A percentile compares a stretch with the other conserved stretches of the same genome.
Conservation (phyloP, 805 yeast genomes). For the Diddensiella caesifluorescens region DNA sequence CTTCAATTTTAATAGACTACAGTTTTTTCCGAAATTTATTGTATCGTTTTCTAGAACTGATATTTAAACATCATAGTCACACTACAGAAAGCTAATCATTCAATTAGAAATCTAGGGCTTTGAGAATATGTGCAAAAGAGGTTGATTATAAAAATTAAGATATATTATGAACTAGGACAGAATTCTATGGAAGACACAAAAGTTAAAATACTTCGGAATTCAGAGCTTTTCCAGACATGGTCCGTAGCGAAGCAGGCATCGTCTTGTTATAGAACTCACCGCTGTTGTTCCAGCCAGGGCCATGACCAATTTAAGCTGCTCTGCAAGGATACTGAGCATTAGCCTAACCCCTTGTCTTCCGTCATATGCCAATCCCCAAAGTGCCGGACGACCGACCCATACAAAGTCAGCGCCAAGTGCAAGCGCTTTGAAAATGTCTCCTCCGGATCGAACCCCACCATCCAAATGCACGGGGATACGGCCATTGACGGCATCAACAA, state of each 20-base stretch:
- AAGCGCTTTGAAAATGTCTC: constrained; percentile 60
- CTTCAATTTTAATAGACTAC: too few species aligned
- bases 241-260: constrained; percentile 18
- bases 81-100: too few species aligned
- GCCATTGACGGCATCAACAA: constrained; percentile 34
- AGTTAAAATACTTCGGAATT: too few species aligned
- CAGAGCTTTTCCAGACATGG: constrained; percentile 5
- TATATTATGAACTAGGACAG: too few species aligned
- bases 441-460: constrained; percentile 64
- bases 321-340: constrained; percentile 21
- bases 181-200: too few species aligned
- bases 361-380: constrained; percentile 60
- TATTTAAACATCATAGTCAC: too few species aligned
- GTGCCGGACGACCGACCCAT: constrained; percentile 62
- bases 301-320: constrained; percentile 23
- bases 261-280: constrained; percentile 15
- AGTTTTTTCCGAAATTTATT: too few species aligned
- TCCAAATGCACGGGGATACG: constrained; percentile 56
- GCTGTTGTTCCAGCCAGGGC: constrained; percentile 22
- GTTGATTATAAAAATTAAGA: too few species aligned
- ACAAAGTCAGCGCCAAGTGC: constrained; percentile 64
- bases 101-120: too few species aligned
- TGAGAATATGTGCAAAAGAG: too few species aligned
- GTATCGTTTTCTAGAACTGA: too few species aligned
- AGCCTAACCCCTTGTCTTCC: constrained; percentile 60